Percentiles rank a stretch among this genome's conserved stretches.
Evolutionary conservation across 176 grass and related monocot species (phyloP).

Genomic region (Zizania latifolia): DNA sequence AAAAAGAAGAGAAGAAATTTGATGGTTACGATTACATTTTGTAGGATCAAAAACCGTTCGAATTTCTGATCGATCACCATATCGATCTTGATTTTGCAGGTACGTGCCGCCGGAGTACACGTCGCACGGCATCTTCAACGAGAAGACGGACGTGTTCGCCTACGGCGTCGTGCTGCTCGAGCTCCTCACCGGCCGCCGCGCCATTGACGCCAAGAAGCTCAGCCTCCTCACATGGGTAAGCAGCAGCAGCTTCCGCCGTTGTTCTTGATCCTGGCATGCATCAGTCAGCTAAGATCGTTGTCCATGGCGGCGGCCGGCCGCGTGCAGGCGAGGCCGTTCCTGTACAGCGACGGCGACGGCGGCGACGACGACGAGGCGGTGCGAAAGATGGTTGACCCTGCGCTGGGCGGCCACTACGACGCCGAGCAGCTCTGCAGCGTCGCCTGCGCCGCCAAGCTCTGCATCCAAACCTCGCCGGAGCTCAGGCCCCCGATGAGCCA

Average conservation of each 20-base stretch:
- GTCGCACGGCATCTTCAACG: conserved; percentile 73
- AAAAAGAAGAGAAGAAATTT: too few species aligned
- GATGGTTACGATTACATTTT: too few species aligned
- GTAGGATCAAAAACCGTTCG: too few species aligned
- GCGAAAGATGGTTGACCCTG: conserved; percentile 50
- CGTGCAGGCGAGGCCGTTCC: conserved; percentile 53
- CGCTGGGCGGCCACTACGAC: conserved; percentile 46
- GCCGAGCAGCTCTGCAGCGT: conserved; percentile 37
- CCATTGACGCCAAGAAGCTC: conserved; percentile 47
- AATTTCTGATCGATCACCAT: not conserved
- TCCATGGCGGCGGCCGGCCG: too few species aligned
- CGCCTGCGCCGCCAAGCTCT: conserved; percentile 31
- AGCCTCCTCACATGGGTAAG: conserved; percentile 58
- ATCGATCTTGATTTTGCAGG: not conserved
- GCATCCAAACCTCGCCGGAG: conserved; percentile 39
- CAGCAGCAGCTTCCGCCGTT: too few species aligned
- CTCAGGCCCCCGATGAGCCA: conserved; percentile 58
- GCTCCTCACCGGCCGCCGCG: conserved; percentile 57
- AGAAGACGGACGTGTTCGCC: conserved; percentile 79
- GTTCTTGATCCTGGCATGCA: too few species aligned
- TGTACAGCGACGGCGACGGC: conserved; percentile 6
- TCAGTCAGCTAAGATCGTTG: too few species aligned
- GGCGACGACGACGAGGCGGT: not conserved
- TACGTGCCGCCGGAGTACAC: conserved; percentile 80
- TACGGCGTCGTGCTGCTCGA: conserved; percentile 70